Evolutionary conservation across 441 rosid genomes (phyloP).

Genomic region (Lepidium campestre): DNA sequence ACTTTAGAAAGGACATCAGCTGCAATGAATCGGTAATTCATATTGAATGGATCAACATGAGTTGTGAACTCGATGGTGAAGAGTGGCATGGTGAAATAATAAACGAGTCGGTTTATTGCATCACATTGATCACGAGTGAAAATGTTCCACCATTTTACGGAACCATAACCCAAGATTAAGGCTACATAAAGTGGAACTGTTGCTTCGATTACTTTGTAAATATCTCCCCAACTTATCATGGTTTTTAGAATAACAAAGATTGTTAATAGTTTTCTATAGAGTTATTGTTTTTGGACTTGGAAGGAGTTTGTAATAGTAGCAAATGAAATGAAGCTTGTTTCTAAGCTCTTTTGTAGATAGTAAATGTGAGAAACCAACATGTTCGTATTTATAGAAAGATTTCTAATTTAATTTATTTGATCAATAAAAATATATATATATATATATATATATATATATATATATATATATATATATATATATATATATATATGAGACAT

Average conservation of each 20-base stretch:
- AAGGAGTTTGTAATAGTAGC: background rate
- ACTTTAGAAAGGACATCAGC: conserved; percentile 74
- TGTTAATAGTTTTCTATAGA: background rate
- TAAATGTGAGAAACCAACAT: conserved; percentile 2
- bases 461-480: background rate
- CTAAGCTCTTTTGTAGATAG: conserved; percentile 10
- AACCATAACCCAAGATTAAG: conserved; percentile 74
- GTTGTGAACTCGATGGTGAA: conserved; percentile 79
- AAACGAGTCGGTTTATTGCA: conserved; percentile 67
- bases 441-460: background rate
- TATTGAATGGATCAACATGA: conserved; percentile 69
- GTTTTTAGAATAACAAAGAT: background rate
- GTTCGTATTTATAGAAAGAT: conserved; percentile 19
- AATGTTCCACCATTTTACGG: conserved; percentile 86
- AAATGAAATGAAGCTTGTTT: conserved; percentile 5
- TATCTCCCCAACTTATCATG: conserved; percentile 78
- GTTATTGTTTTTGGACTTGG: background rate
- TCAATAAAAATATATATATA: background rate
- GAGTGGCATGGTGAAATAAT: conserved; percentile 79
- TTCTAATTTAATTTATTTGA: background rate
- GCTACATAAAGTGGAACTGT: conserved; percentile 83
- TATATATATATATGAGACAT: background rate
- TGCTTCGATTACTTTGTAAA: conserved; percentile 77
- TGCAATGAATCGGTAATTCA: conserved; percentile 66
- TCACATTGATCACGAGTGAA: conserved; percentile 71